Evolutionary conservation across 1,284 basidiomycete genomes (phyloP).

Genomic region (Rhodotorula mucilaginosa): DNA sequence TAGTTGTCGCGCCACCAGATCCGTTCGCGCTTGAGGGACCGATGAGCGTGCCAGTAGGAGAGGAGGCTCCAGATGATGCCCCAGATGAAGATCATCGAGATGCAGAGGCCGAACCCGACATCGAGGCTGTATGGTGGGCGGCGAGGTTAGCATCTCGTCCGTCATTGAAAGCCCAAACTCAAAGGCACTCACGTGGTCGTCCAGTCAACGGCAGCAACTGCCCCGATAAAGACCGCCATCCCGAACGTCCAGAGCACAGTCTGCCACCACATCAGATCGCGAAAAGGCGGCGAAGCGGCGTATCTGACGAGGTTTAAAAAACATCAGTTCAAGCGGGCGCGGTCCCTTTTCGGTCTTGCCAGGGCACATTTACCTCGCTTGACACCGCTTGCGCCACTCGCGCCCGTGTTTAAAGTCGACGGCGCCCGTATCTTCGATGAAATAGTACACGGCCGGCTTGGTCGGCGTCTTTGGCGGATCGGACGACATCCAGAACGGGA

Average conservation of each 20-base stretch:
- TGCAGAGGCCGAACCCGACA: slow-evolving; percentile 19
- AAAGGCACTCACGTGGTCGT: slow-evolving; percentile 13
- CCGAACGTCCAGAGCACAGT: slow-evolving; percentile 36
- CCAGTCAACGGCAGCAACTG: slow-evolving; percentile 36
- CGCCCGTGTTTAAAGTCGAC: slow-evolving; percentile 41
- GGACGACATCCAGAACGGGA: slow-evolving; percentile 35
- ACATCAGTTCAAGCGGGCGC: not conserved
- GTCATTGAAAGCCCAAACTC: not conserved
- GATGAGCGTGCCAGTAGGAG: slow-evolving; percentile 17
- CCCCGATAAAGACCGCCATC: slow-evolving; percentile 26
- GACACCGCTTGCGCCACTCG: slow-evolving; percentile 33
- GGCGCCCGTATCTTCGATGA: slow-evolving; percentile 40
- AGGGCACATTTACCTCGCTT: slow-evolving; percentile 44
- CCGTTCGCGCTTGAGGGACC: slow-evolving; percentile 5
- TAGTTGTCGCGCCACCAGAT: slow-evolving; percentile 20
- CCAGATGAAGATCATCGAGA: slow-evolving; percentile 37
- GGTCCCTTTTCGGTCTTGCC: not conserved
- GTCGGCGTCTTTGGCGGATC: slow-evolving; percentile 35
- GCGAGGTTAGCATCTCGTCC: not conserved
- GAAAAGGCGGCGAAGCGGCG: slow-evolving; percentile 40
- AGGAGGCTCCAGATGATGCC: slow-evolving; percentile 14
- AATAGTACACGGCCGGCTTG: slow-evolving; percentile 39
- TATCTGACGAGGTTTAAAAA: slow-evolving; percentile 20
- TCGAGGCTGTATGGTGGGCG: slow-evolving; percentile 7
- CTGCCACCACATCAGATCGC: slow-evolving; percentile 30